These are phyloP conservation scores for Yamagishiella unicocca DNA, from an alignment of 139 green algal species.

Conservation along the genomic window DNA sequence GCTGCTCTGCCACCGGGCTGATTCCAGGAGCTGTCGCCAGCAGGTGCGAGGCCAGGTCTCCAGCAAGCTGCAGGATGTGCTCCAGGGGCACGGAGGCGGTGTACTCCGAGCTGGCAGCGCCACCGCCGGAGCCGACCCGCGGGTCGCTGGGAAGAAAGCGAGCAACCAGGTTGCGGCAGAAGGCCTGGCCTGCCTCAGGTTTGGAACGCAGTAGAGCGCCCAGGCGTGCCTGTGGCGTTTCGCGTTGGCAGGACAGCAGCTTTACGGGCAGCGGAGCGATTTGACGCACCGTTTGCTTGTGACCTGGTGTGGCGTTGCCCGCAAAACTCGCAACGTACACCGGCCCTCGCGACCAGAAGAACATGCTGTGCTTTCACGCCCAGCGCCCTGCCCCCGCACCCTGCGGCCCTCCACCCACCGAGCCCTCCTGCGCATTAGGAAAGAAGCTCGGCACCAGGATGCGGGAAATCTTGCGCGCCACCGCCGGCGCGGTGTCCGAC, in stretches of 20 bases:
- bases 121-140: background rate
- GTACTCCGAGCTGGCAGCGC: background rate
- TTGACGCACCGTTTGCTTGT: no score
- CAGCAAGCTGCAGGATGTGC: constrained; percentile 60
- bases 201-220: constrained; percentile 75
- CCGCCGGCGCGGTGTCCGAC: constrained; percentile 36
- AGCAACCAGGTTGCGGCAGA: constrained; percentile 73
- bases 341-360: no score
- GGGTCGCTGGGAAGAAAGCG: constrained; percentile 19
- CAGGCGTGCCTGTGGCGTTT: constrained; percentile 53
- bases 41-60: constrained; percentile 66
- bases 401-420: constrained; percentile 56
- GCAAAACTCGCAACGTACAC: no score
- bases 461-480: constrained; percentile 61
- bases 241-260: background rate
- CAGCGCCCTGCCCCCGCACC: no score
- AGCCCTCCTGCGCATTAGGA: constrained; percentile 64
- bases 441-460: constrained; percentile 82
- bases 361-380: no score
- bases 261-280: background rate
- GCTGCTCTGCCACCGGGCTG: background rate
- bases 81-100: constrained; percentile 63
- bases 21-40: constrained; percentile 42
- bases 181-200: constrained; percentile 66
- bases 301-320: no score